phyloP scores from a whole-genome alignment of 768 basidiomycete genomes.

The Tephrocybe sp. region DNA sequence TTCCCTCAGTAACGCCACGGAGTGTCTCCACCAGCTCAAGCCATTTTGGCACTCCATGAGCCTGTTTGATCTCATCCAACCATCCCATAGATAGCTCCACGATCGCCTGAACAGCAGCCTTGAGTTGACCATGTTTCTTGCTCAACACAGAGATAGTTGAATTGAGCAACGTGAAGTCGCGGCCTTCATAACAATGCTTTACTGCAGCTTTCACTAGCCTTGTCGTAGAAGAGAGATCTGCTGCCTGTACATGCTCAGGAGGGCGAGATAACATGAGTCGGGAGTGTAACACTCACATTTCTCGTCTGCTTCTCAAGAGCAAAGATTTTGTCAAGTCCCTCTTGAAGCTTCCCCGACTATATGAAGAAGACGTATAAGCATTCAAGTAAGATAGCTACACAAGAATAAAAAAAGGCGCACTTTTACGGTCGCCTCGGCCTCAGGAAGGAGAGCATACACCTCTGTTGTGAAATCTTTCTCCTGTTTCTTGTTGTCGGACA shows the following conservation, averaged over 20 bases:
- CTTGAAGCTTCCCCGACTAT: constrained; percentile 79
- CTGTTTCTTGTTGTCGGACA: constrained; percentile 82
- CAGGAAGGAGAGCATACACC: constrained; percentile 71
- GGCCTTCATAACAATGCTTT: constrained; percentile 68
- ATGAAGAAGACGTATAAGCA: background rate
- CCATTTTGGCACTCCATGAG: constrained; percentile 73
- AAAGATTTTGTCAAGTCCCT: constrained; percentile 87
- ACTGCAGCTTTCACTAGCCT: constrained; percentile 74
- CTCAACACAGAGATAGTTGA: constrained; percentile 64
- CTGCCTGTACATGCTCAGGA: constrained; percentile 55
- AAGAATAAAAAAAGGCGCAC: constrained; percentile 54
- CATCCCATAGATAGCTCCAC: constrained; percentile 84
- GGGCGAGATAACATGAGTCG: background rate
- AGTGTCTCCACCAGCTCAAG: constrained; percentile 87
- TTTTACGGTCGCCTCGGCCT: constrained; percentile 66
- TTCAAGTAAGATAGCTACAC: too few relatives aligned
- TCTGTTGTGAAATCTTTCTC: constrained; percentile 86
- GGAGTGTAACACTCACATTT: constrained; percentile 56
- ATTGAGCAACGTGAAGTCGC: constrained; percentile 70
- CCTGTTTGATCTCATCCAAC: constrained; percentile 71
- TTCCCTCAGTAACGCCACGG: constrained; percentile 92
- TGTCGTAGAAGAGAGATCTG: constrained; percentile 90
- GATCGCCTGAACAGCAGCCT: constrained; percentile 85
- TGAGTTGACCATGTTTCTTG: constrained; percentile 97
- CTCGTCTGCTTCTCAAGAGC: constrained; percentile 92